A percentile compares a stretch with the other conserved stretches of the same genome.
Evolutionary conservation across 192 early-diverging fungal genomes (phyloP).

Genomic region (Gonapodya prolifera): DNA sequence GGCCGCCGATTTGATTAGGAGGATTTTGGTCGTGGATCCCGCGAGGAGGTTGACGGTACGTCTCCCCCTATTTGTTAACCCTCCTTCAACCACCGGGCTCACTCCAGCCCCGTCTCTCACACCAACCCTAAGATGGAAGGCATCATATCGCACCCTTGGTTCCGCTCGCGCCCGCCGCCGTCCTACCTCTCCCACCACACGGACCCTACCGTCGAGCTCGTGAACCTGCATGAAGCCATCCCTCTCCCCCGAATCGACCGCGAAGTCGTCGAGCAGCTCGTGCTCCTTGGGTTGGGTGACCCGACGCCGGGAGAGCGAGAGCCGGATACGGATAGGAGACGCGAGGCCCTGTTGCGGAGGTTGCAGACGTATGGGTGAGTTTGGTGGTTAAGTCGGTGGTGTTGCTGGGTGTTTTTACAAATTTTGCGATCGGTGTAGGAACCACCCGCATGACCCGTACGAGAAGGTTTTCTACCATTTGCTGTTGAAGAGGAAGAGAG

Average conservation of each 20-base stretch:
- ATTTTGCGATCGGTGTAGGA: not conserved
- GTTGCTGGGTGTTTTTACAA: not conserved
- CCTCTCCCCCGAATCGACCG: conserved; percentile 16
- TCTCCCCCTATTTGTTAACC: no score
- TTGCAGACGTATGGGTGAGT: conserved; percentile 19
- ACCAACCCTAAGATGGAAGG: conserved; percentile 41
- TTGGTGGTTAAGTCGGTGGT: not conserved
- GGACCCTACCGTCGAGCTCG: not conserved
- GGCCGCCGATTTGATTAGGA: not conserved
- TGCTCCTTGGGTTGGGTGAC: conserved; percentile 34
- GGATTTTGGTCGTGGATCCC: conserved; percentile 7
- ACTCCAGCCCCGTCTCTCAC: no score
- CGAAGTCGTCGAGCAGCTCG: conserved; percentile 29
- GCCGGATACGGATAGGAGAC: not conserved
- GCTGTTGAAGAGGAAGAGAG: conserved; percentile 26
- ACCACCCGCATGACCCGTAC: not conserved
- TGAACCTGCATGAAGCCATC: not conserved
- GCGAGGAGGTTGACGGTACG: conserved; percentile 2
- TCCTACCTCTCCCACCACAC: conserved; percentile 3
- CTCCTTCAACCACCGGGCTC: no score
- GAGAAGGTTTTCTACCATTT: conserved; percentile 46
- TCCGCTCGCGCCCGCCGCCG: conserved; percentile 20
- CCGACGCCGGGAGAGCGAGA: not conserved
- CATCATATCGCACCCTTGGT: conserved; percentile 48
- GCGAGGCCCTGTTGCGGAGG: conserved; percentile 12